Percentiles rank a stretch among this genome's conserved stretches.
Conservation (phyloP, 73 alveolate species). For the Tetrahymena thermophila region DNA sequence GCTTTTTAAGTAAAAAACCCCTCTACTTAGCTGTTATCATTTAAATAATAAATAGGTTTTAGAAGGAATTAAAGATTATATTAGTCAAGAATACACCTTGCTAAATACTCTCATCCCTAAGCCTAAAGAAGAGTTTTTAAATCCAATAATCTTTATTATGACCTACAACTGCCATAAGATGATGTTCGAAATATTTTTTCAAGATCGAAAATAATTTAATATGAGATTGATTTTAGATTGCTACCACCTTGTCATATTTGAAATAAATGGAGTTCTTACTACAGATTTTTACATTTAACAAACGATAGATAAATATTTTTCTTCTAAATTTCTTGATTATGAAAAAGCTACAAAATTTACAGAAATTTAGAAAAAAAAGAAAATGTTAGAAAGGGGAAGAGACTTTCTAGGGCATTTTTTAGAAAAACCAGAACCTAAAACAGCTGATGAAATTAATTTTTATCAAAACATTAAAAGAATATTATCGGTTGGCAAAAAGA, state of each 20-base stretch:
- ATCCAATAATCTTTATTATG: background rate
- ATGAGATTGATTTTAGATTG: background rate
- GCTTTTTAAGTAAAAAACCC: background rate
- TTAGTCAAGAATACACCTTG: background rate
- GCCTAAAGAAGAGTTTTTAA: background rate
- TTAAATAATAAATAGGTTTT: background rate
- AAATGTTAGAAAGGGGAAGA: background rate
- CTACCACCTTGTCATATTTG: background rate
- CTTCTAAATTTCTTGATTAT: background rate
- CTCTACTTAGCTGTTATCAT: background rate
- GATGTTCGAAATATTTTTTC: background rate
- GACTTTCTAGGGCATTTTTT: background rate
- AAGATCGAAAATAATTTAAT: background rate
- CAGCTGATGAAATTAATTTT: background rate
- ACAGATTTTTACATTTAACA: background rate
- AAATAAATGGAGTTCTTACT: background rate
- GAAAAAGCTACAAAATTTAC: background rate
- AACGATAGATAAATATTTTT: background rate
- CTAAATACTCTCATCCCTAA: background rate
- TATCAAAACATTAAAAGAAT: background rate
- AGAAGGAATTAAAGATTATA: background rate
- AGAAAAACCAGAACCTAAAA: background rate
- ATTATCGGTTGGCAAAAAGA: background rate
- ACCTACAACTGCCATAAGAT: background rate
- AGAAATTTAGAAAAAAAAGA: background rate